Evolutionary conservation across 2,329 filamentous ascomycete genomes (phyloP).

Genomic region (Fusarium pseudocircinatum): DNA sequence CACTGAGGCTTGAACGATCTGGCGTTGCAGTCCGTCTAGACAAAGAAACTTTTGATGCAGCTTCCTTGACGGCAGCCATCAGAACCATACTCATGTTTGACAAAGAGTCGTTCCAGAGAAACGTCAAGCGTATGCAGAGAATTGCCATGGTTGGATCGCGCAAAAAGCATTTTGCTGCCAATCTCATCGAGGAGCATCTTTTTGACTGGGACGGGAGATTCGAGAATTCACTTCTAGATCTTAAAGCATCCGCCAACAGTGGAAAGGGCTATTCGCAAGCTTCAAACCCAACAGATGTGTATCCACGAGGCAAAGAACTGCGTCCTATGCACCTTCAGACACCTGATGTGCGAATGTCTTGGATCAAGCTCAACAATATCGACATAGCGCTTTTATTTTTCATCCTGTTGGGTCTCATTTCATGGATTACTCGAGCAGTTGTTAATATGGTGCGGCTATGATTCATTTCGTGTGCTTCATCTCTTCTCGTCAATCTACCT

Average conservation of each 20-base stretch:
- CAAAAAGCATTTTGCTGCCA: not conserved
- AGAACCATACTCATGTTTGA: not conserved
- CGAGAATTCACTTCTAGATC: not conserved
- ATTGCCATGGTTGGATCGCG: not conserved
- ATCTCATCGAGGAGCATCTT: not conserved
- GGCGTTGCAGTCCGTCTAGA: not conserved
- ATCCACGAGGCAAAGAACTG: not conserved
- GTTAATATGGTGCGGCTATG: not conserved
- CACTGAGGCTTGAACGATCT: not conserved
- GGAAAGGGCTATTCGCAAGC: rapidly evolving
- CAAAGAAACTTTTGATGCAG: not conserved
- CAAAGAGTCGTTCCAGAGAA: not conserved
- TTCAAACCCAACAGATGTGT: not conserved
- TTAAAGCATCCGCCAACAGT: not conserved
- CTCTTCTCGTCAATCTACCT: not conserved
- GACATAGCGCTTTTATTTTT: not conserved
- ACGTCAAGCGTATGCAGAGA: not conserved
- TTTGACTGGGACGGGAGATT: conserved; percentile 7
- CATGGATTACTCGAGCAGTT: no score
- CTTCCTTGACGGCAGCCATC: not conserved
- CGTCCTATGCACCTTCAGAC: conserved; percentile 1
- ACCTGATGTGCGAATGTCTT: conserved; percentile 4
- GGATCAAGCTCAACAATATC: conserved; percentile 3
- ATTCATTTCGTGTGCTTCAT: not conserved
- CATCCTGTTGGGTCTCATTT: not conserved